Evolutionary conservation across 345 rosid species (phyloP).

Genomic region (Lepidium africanum): DNA sequence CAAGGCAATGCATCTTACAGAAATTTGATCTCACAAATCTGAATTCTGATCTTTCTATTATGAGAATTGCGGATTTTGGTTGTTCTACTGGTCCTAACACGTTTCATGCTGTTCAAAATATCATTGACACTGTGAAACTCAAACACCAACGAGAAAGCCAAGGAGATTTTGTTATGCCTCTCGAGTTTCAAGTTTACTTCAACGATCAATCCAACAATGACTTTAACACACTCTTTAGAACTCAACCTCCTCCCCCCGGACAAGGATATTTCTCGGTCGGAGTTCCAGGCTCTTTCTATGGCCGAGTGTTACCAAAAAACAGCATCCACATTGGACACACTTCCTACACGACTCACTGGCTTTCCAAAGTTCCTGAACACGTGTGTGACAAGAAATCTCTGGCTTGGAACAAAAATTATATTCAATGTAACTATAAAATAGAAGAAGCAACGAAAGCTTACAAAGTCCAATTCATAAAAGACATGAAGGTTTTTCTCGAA

Average conservation of each 20-base stretch:
- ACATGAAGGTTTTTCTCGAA: not conserved
- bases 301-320: not conserved
- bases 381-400: not conserved
- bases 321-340: not conserved
- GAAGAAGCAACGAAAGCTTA: not conserved
- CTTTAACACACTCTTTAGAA: not conserved
- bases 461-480: slow-evolving; percentile 8
- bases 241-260: not conserved
- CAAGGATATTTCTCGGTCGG: not conserved
- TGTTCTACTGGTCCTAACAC: not conserved
- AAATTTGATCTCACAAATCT: not conserved
- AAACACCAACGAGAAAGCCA: not conserved
- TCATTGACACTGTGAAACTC: not conserved
- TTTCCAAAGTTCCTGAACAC: not conserved
- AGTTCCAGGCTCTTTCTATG: not conserved
- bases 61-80: not conserved
- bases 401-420: not conserved
- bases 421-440: not conserved
- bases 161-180: not conserved
- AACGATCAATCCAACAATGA: not conserved
- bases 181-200: not conserved
- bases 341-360: not conserved
- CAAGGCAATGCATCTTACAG: not conserved
- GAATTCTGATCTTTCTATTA: not conserved
- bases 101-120: not conserved